Evolutionary conservation across 768 basidiomycete genomes (phyloP).

Genomic region (Favolaschia claudopus): DNA sequence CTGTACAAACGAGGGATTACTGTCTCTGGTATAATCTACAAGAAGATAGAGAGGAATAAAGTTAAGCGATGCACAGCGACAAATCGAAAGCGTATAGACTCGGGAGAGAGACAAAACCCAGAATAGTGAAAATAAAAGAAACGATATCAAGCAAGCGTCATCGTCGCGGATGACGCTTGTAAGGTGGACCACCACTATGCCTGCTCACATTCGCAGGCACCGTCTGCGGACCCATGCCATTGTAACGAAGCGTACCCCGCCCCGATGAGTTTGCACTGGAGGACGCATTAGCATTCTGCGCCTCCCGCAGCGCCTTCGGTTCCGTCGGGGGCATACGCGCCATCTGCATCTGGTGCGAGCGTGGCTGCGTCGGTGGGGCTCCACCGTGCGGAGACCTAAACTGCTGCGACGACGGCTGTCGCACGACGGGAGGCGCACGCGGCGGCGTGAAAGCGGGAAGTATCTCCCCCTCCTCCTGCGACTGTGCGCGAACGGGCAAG

Average conservation of each 20-base stretch:
- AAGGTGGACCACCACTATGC: background rate
- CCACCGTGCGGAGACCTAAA: background rate
- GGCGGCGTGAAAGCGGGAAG: background rate
- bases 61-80: too few species aligned
- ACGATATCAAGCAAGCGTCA: background rate
- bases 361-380: constrained; percentile 25
- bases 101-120: background rate
- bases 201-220: background rate
- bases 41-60: too few species aligned
- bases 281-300: constrained; percentile 7
- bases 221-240: constrained; percentile 4
- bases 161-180: background rate
- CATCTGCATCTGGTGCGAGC: constrained; percentile 13
- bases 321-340: constrained; percentile 24
- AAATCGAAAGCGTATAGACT: constrained; percentile 14
- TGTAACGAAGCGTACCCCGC: background rate
- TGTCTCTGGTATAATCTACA: too few species aligned
- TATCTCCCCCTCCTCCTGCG: constrained; percentile 23
- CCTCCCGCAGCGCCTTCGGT: constrained; percentile 27
- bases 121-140: background rate
- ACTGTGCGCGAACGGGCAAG: constrained; percentile 3
- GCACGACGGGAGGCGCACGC: background rate
- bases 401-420: background rate
- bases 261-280: background rate
- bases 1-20: too few species aligned